Evolutionary conservation across 2,329 filamentous ascomycete species (phyloP).

Genomic region (Pseudocercospora ulei): DNA sequence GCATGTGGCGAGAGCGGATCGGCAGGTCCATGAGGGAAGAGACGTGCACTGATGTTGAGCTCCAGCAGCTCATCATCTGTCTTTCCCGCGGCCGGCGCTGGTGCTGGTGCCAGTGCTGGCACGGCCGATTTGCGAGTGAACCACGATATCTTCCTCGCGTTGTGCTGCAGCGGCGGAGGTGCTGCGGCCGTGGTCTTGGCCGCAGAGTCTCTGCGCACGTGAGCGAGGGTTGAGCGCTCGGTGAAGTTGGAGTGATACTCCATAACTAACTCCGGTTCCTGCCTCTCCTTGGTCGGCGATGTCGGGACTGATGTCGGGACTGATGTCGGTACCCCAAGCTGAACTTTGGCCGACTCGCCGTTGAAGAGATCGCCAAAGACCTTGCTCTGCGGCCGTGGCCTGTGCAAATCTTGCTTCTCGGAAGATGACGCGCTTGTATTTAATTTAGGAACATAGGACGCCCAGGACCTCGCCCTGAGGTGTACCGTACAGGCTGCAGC

Average conservation of each 20-base stretch:
- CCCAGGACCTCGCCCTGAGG: constrained; percentile 30
- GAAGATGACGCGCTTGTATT: constrained; percentile 18
- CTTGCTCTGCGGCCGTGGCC: constrained; percentile 14
- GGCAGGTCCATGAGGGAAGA: constrained; percentile 46
- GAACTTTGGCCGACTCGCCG: constrained; percentile 33
- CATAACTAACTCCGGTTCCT: constrained; percentile 33
- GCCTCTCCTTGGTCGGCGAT: constrained; percentile 28
- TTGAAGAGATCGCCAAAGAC: constrained; percentile 32
- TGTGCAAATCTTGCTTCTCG: constrained; percentile 13
- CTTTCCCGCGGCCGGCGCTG: constrained; percentile 11
- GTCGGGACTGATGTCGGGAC: no score
- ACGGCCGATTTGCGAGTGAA: constrained; percentile 28
- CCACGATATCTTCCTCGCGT: constrained; percentile 27
- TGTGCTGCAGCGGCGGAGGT: constrained; percentile 4
- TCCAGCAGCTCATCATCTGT: constrained; percentile 45
- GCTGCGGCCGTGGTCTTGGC: constrained; percentile 2
- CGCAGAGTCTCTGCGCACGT: constrained; percentile 15
- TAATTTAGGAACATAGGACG: constrained; percentile 28
- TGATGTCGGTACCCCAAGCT: constrained; percentile 28
- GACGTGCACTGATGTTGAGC: constrained; percentile 46
- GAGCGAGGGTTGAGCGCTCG: constrained; percentile 23
- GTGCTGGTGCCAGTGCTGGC: constrained; percentile 9
- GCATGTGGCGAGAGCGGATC: constrained; percentile 45
- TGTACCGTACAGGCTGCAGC: constrained; percentile 30
- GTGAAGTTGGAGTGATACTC: constrained; percentile 33